Evolutionary conservation across 306 rosid species (phyloP).

Genomic region (Phaseolus lunatus): DNA sequence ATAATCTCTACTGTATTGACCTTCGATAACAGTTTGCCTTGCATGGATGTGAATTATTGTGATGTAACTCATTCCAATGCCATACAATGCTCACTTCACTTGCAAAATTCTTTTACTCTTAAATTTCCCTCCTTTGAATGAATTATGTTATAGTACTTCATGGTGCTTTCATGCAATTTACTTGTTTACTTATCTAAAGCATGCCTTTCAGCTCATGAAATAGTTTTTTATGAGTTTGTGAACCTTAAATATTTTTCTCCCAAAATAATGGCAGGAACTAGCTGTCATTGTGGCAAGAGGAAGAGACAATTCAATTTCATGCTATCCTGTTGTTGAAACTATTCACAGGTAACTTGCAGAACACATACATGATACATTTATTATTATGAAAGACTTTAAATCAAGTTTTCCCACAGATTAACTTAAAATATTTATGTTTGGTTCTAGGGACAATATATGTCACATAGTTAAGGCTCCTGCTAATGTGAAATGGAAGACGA

Average conservation of each 20-base stretch:
- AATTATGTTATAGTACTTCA: constrained; percentile 35
- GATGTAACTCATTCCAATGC: constrained; percentile 6
- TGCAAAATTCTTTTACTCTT: constrained; percentile 6
- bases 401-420: constrained; percentile 8
- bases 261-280: constrained; percentile 68
- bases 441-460: constrained; percentile 85
- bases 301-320: constrained; percentile 74
- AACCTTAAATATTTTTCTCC: constrained; percentile 9
- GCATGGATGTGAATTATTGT: background rate
- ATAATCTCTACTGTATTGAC: background rate
- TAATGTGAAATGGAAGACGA: constrained; percentile 70
- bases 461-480: constrained; percentile 92
- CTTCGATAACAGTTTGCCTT: background rate
- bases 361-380: constrained; percentile 22
- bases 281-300: constrained; percentile 91
- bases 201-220: background rate
- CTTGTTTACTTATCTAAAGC: background rate
- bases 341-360: constrained; percentile 79
- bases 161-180: constrained; percentile 23
- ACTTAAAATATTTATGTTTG: constrained; percentile 38
- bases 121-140: background rate
- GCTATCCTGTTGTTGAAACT: constrained; percentile 94
- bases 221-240: constrained; percentile 13
- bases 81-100: constrained; percentile 15
- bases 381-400: constrained; percentile 21